Evolutionary conservation across 1,284 basidiomycete species (phyloP), one percentile per base, ranked within the genome.

Genomic region (Boletus smithii): DNA sequence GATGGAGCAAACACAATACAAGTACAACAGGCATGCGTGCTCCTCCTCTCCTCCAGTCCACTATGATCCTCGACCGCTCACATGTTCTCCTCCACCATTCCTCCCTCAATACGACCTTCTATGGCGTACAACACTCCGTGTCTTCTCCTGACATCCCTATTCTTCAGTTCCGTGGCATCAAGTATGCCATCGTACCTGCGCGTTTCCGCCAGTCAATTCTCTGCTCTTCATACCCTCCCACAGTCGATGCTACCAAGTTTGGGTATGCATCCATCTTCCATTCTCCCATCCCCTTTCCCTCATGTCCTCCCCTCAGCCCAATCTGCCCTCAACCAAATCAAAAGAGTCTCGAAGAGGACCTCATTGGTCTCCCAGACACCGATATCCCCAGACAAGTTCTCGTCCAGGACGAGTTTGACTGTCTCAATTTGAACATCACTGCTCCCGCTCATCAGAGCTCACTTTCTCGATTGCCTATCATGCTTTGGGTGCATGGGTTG

Each of bases 401-500:
- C 29, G 72, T 73, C 52, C 81, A 85, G 43, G 76, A 84, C 61
- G 85, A 88, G 62, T 84, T 86, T 36, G 82, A 85, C 45, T 88
- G 85, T 65, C 70, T 88, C 33, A 88, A 88, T 60, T 64, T 88
- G 47, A 87, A 85, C 64, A 84, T 88, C 47, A 85, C 84, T n/a
- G 75, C 77, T 47, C 86, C 86, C 17, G 79, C 74, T 16, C 75
- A 75, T 29, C 68, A 79, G 20, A 72, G 66, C 3, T 58, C 73
- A 4, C 67, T 69, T 34, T 80, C 82, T 26, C 71, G 69, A 32
- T 54, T 83, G 11, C 85, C 86, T 7, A 85, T 88, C 51, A 87
- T 88, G 85, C 62, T 88, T 34, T 88, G 85, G 85, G 71, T 88
- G 16, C 85, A 88, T 64, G 85, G 86, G 85, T 88, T 55, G 40